A percentile compares a stretch with the other conserved stretches of the same genome.
These are phyloP conservation scores for Heterobasidion annosum DNA, from an alignment of 1,284 basidiomycete species.

Conservation along the genomic window DNA sequence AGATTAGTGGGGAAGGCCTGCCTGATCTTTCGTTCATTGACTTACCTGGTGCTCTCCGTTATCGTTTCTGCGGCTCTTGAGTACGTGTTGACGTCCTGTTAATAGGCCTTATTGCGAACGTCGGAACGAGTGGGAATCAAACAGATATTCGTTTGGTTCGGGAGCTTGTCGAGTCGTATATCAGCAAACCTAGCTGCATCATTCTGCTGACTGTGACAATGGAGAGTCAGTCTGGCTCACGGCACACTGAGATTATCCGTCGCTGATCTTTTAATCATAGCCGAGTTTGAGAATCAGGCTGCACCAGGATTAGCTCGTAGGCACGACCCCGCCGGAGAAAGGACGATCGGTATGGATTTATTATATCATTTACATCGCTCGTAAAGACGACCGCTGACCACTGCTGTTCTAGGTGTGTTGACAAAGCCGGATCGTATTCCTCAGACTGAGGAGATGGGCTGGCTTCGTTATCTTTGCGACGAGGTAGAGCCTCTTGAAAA, in stretches of 20 bases:
- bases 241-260: slow-evolving; percentile 18
- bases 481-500: slow-evolving; percentile 43
- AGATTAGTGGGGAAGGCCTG: slow-evolving; percentile 58
- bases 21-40: slow-evolving; percentile 67
- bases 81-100: slow-evolving; percentile 21
- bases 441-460: slow-evolving; percentile 45
- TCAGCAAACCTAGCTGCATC: slow-evolving; percentile 54
- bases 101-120: slow-evolving; percentile 57
- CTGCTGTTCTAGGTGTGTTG: slow-evolving; percentile 49
- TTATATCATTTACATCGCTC: neutral
- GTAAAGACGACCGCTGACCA: no score
- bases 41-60: slow-evolving; percentile 42
- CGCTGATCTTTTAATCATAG: slow-evolving; percentile 23
- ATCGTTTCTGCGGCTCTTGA: slow-evolving; percentile 39
- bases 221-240: slow-evolving; percentile 39
- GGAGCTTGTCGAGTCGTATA: slow-evolving; percentile 47
- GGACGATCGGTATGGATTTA: slow-evolving; percentile 55
- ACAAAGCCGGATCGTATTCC: slow-evolving; percentile 75
- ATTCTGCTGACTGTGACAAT: slow-evolving; percentile 66
- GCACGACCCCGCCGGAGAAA: slow-evolving; percentile 47
- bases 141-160: slow-evolving; percentile 56
- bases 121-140: slow-evolving; percentile 36
- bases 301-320: slow-evolving; percentile 49
- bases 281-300: slow-evolving; percentile 71
- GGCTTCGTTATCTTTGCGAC: slow-evolving; percentile 51